phyloP scores from a whole-genome alignment of 2,329 filamentous ascomycete species.

The Phyllachora maydis region DNA sequence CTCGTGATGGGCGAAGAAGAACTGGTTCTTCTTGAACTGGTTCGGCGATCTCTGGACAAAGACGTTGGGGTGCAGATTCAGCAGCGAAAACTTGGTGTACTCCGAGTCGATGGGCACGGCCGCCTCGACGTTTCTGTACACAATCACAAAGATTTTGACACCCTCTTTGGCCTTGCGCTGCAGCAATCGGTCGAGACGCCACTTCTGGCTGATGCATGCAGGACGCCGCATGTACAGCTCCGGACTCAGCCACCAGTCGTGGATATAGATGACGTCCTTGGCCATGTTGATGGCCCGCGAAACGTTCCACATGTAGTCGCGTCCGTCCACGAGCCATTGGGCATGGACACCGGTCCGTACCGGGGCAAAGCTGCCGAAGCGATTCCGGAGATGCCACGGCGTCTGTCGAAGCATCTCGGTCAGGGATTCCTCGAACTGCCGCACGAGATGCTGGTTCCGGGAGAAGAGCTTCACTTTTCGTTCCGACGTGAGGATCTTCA shows the following conservation, averaged over 20 bases:
- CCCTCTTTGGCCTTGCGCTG: constrained; percentile 86
- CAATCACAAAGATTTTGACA: constrained; percentile 92
- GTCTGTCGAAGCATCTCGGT: constrained; percentile 67
- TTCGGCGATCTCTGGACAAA: constrained; percentile 94
- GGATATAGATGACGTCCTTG: constrained; percentile 93
- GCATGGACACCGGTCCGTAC: constrained; percentile 73
- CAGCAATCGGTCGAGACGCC: constrained; percentile 83
- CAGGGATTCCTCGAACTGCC: constrained; percentile 89
- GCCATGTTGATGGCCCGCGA: constrained; percentile 94
- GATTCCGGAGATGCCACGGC: constrained; percentile 62
- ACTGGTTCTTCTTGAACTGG: constrained; percentile 96
- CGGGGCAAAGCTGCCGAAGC: constrained; percentile 87
- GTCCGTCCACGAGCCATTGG: constrained; percentile 89
- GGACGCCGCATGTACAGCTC: constrained; percentile 90
- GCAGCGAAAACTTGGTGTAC: constrained; percentile 88
- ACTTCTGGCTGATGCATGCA: constrained; percentile 91
- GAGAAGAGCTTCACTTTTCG: constrained; percentile 81
- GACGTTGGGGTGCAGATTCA: constrained; percentile 89
- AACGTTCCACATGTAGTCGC: constrained; percentile 99
- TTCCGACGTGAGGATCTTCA: constrained; percentile 81
- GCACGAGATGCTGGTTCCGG: constrained; percentile 70
- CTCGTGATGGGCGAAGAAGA: constrained; percentile 98
- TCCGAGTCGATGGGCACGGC: constrained; percentile 96
- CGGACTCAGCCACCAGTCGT: constrained; percentile 97
- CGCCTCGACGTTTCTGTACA: constrained; percentile 94